Evolutionary conservation across 768 basidiomycete species (phyloP).

Genomic region (Lyophyllum atratum): DNA sequence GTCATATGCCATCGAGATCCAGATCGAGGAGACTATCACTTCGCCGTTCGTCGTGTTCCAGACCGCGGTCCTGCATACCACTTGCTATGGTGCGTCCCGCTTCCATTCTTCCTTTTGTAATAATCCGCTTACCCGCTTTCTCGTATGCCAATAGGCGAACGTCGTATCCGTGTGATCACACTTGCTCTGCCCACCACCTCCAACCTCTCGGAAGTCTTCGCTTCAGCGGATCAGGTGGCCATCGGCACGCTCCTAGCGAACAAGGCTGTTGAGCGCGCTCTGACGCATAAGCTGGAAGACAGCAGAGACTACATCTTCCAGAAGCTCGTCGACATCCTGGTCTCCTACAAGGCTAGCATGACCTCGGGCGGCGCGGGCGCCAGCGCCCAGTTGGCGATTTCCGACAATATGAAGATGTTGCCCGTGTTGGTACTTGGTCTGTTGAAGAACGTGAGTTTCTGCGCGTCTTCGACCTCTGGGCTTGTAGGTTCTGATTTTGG

Average conservation of each 20-base stretch:
- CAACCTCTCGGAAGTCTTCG: conserved; percentile 87
- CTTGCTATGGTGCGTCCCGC: conserved; percentile 71
- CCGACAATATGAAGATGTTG: conserved; percentile 93
- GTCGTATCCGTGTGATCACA: conserved; percentile 90
- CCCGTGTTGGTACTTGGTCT: conserved; percentile 89
- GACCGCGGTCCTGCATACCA: conserved; percentile 92
- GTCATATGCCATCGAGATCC: conserved; percentile 93
- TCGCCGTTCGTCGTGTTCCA: conserved; percentile 92
- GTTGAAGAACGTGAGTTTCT: conserved; percentile 82
- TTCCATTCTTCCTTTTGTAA: not conserved
- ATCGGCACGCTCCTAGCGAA: conserved; percentile 83
- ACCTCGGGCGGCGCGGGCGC: conserved; percentile 92
- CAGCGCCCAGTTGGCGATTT: conserved; percentile 88
- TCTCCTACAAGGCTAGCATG: conserved; percentile 94
- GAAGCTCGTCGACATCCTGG: conserved; percentile 81
- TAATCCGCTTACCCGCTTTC: not conserved
- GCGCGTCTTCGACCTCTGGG: not conserved
- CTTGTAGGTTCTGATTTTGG: not conserved
- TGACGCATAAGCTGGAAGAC: conserved; percentile 87
- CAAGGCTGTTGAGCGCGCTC: conserved; percentile 89
- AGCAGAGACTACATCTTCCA: conserved; percentile 83
- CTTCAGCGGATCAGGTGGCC: conserved; percentile 87
- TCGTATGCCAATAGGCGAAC: conserved; percentile 52
- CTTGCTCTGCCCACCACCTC: conserved; percentile 85
- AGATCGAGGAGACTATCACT: conserved; percentile 93